Base-by-base conservation (phyloP, 176 grass and related monocot genomes). In the Zea mays region DNA sequence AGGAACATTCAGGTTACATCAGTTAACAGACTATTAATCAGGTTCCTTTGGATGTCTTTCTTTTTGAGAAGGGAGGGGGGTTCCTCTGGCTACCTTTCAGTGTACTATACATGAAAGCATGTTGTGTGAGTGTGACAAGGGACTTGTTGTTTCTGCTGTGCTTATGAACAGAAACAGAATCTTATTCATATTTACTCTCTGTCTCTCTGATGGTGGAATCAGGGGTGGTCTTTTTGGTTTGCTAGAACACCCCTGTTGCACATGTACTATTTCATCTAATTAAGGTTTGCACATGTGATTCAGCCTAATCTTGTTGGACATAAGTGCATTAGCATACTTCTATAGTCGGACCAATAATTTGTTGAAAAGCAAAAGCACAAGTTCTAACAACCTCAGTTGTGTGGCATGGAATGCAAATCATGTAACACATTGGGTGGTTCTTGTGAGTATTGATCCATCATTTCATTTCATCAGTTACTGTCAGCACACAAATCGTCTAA, bases 251-350 rank as follows among this genome's bases (percentile, higher is more conserved):
- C 39, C 38, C 52, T 69, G 42, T 42, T 27, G 20, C 33, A 43
- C 35, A 39, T 55, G 16, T 59, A 40, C 37, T 17, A 9, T 50
- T 48, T 5, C 38, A 67, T 57, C 9, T 71, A 20, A 46, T 57
- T 73, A 74, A 75, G 39, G 19, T 69, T 68, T 84, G 19, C 17
- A 21, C 52, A 41, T 40, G 11, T 56, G 20, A 21, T 67, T 79
- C 16, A 20, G 43, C 37, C 52, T 15, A 16, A 55, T 55, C 4
- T 11, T 37, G 48, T 68, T 19, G 50, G 39, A 10, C 48, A 43
- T 44, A 8, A 36, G 20, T 45, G 50, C 12, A 1, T 56, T 15
- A 34, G 19, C 42, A 2, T 37, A 46, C 38, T 68, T 68, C n/a
- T 7, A 8, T 60, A 17, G 65, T 44, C 4, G 16, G 8, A 79